Conservation (phyloP, 352 stramenopile genomes). For the Globisporangium yorkense region DNA sequence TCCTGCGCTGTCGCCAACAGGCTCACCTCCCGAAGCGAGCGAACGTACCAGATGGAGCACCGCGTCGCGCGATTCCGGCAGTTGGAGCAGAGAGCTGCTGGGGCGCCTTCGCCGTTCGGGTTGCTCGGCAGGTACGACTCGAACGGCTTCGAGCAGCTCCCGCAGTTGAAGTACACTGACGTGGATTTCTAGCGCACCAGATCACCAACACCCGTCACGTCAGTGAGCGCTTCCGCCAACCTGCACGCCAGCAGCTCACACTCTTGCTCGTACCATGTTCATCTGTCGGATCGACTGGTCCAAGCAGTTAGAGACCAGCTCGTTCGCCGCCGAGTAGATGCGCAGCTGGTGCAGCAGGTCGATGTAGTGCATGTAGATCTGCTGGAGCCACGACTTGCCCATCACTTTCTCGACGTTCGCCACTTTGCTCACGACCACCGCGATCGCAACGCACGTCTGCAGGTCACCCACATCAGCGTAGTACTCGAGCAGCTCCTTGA, state of each 20-base stretch:
- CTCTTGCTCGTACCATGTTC: constrained; percentile 65
- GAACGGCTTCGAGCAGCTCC: constrained; percentile 68
- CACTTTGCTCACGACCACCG: constrained; percentile 67
- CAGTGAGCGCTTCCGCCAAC: not conserved
- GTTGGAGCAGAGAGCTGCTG: constrained; percentile 48
- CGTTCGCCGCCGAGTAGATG: constrained; percentile 85
- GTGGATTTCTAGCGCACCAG: constrained; percentile 66
- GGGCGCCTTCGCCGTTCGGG: constrained; percentile 16
- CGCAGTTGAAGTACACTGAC: constrained; percentile 82
- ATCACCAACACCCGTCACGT: constrained; percentile 2
- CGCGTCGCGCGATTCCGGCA: constrained; percentile 71
- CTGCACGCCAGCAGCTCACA: not conserved
- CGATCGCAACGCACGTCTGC: constrained; percentile 76
- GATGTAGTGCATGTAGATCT: constrained; percentile 90
- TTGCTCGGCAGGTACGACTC: constrained; percentile 33
- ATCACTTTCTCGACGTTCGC: constrained; percentile 77
- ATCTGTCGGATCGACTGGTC: constrained; percentile 87
- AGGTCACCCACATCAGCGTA: constrained; percentile 84
- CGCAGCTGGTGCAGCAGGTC: constrained; percentile 81
- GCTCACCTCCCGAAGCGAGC: not conserved
- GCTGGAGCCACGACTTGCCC: constrained; percentile 82
- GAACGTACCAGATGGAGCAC: constrained; percentile 81
- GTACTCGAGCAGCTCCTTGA: constrained; percentile 87
- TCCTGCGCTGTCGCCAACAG: not conserved
- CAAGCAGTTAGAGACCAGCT: constrained; percentile 78